Evolutionary conservation across 768 basidiomycete species (phyloP).

Genomic region (Suillus americanus): DNA sequence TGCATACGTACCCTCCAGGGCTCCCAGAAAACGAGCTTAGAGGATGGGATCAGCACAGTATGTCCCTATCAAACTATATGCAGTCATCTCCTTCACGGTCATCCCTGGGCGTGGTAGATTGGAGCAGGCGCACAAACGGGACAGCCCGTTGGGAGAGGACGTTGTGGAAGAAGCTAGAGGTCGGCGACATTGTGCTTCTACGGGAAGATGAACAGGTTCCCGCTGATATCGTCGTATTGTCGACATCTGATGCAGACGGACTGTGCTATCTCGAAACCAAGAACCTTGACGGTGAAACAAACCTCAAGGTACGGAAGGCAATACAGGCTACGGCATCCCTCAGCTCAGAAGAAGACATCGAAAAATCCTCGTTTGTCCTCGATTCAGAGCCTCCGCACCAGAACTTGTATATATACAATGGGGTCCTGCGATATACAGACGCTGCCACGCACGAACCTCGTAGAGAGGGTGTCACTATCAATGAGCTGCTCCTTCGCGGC

Average conservation of each 20-base stretch:
- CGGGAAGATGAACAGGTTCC: slow-evolving; percentile 96
- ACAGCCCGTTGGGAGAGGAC: slow-evolving; percentile 91
- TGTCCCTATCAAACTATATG: slow-evolving; percentile 48
- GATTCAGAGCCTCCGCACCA: slow-evolving; percentile 94
- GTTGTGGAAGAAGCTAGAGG: slow-evolving; percentile 97
- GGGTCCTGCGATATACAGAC: slow-evolving; percentile 75
- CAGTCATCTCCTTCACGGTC: slow-evolving; percentile 57
- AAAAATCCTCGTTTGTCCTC: slow-evolving; percentile 81
- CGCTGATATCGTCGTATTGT: slow-evolving; percentile 90
- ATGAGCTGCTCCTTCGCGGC: slow-evolving; percentile 89
- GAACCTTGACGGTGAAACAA: slow-evolving; percentile 97
- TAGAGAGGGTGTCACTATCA: slow-evolving; percentile 79
- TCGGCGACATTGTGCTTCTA: slow-evolving; percentile 91
- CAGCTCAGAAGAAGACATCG: slow-evolving; percentile 84
- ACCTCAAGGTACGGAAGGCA: slow-evolving; percentile 84
- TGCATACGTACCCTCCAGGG: slow-evolving; percentile 63
- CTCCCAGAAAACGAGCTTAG: slow-evolving; percentile 28
- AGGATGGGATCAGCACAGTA: slow-evolving; percentile 36
- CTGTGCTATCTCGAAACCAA: slow-evolving; percentile 97
- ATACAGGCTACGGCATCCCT: slow-evolving; percentile 75
- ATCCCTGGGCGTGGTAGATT: slow-evolving; percentile 79
- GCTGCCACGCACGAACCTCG: slow-evolving; percentile 48
- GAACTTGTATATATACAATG: slow-evolving; percentile 90
- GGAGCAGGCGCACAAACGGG: slow-evolving; percentile 63
- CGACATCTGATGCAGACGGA: slow-evolving; percentile 89